Base-by-base conservation (phyloP, 1,284 basidiomycete genomes). In the Fomitopsis betulina region DNA sequence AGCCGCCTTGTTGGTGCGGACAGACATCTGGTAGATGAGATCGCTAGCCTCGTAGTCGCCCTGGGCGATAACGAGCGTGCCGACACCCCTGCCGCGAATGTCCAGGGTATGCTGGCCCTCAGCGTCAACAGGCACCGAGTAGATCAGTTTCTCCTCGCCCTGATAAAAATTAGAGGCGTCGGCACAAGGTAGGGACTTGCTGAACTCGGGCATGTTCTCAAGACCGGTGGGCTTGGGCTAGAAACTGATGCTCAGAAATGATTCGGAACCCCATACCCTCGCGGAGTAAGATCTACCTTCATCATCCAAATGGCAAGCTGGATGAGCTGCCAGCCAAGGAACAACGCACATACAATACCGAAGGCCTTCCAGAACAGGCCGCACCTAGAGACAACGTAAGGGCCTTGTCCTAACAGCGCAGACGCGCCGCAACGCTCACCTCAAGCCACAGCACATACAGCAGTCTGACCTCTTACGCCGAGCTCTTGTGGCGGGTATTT, bases 351-450 rank as follows among this genome's bases (percentile, higher is more conserved):
- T 10, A 83, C 79, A 47, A 84, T 78, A 19, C 77, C 82, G 56
- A 84, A 72, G 0, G 79, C 79, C 65, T 82, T 84, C 76, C 79
- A 84, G 67, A 84, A 78, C 10, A 83, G 67, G 25, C 72, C 73
- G 61, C 80, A 82, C 61, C 82, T 84, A 57, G 25, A 32, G 5
- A 35, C 12, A 21, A 27, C n/a, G 55, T 43, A 12, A 56, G 32
- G 8, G 12, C 15, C 19, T 12, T 21, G 30, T 15, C 2, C 21
- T 10, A n/a, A 9, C 9, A 12, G 33, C 37, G 39, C 33, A 33
- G 27, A 38, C 35, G 19, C 53, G 56, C 45, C 39, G 69, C 75
- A 54, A 61, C 13, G 19, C 32, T 19, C 5, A 85, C 83, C 80
- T 72, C 39, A 80, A 53, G 30, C 82, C 82, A 65, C 79, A 84